Conservation (phyloP, 2,329 filamentous ascomycete genomes). For the Diaporthe australafricana region DNA sequence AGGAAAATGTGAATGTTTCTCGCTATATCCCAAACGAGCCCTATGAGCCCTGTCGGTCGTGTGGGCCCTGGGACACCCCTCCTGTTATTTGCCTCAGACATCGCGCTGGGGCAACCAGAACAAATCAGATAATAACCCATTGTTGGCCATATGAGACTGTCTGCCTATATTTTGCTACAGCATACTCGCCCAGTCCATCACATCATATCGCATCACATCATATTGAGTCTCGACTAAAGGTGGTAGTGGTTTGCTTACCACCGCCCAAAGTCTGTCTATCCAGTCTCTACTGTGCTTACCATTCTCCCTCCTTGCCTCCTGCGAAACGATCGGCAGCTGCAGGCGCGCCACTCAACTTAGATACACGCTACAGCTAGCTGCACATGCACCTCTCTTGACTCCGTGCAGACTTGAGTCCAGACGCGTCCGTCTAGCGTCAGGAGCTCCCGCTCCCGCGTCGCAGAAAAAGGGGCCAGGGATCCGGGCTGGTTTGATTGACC, state of each 20-base stretch:
- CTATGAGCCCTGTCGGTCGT: conserved; percentile 28
- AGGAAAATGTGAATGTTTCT: conserved; percentile 16
- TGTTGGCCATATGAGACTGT: conserved; percentile 4
- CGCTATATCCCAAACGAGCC: conserved; percentile 36
- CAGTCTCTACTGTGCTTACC: too few species aligned
- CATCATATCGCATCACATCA: neutral
- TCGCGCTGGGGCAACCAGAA: neutral
- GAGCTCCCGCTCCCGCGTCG: conserved; percentile 32
- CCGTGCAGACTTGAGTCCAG: conserved; percentile 5
- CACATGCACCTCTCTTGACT: conserved; percentile 30
- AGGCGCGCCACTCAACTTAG: conserved; percentile 10
- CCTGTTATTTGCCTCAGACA: conserved; percentile 36
- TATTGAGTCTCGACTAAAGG: neutral
- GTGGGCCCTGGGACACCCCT: conserved; percentile 25
- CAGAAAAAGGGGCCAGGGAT: conserved; percentile 27
- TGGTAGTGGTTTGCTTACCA: neutral
- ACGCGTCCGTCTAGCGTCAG: conserved; percentile 28
- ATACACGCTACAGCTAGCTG: conserved; percentile 25
- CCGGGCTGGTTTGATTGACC: conserved; percentile 19
- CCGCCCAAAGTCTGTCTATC: neutral
- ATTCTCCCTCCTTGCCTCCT: neutral
- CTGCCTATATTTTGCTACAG: neutral
- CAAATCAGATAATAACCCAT: conserved; percentile 26
- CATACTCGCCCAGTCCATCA: neutral
- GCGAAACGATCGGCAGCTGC: conserved; percentile 18